Percentiles rank a stretch among this genome's conserved stretches.
Conservation (phyloP, 1,284 basidiomycete species). For the Rhizoctonia solani region DNA sequence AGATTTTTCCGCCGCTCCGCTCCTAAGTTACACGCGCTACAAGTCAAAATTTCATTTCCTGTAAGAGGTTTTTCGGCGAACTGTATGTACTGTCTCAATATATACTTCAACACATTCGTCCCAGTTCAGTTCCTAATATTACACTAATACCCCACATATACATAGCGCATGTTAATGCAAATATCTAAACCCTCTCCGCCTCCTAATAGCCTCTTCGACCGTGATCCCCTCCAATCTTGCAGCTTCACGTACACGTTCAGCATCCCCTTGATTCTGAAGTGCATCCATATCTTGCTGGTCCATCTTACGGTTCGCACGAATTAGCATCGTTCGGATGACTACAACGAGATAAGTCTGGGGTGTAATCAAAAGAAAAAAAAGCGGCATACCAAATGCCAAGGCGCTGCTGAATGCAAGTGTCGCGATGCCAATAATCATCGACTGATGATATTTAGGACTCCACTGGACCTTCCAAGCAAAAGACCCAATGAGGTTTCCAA, state of each 20-base stretch:
- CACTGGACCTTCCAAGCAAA: conserved; percentile 58
- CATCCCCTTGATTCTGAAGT: conserved; percentile 47
- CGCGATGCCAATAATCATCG: conserved; percentile 55
- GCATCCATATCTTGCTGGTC: conserved; percentile 53
- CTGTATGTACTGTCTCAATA: too few species aligned
- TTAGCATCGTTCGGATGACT: conserved; percentile 56
- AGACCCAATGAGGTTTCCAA: conserved; percentile 54
- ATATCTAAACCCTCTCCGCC: conserved; percentile 55
- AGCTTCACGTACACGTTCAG: conserved; percentile 42
- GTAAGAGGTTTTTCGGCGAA: neutral
- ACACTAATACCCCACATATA: too few species aligned
- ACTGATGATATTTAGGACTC: conserved; percentile 57
- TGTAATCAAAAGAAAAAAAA: conserved; percentile 26
- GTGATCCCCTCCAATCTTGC: conserved; percentile 56
- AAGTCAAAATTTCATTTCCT: too few species aligned
- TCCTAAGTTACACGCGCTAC: neutral
- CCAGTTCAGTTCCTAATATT: too few species aligned
- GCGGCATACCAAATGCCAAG: conserved; percentile 48
- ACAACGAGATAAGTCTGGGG: conserved; percentile 19
- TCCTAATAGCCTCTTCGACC: conserved; percentile 56
- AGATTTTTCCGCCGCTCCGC: neutral
- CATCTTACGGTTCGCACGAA: conserved; percentile 52
- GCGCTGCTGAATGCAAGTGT: conserved; percentile 49
- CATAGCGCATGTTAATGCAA: conserved; percentile 49
- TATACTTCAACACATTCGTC: too few species aligned